Percentiles rank a stretch among this genome's conserved stretches.
These are phyloP conservation scores for Calamus simplicifolius DNA, from an alignment of 176 grass and related monocot genomes.

Conservation along the genomic window DNA sequence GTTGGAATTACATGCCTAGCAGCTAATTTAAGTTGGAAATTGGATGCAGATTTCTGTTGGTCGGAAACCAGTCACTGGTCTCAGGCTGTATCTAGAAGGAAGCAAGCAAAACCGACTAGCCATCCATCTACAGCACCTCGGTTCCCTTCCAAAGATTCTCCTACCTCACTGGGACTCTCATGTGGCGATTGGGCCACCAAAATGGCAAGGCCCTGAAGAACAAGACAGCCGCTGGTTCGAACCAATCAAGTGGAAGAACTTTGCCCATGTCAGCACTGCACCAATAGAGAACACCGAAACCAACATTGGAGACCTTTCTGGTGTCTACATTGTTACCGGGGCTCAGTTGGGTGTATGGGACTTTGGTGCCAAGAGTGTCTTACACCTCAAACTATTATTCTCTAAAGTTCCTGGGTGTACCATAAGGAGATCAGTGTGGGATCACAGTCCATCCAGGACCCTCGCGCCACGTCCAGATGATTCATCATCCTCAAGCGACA, in stretches of 20 bases:
- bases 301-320: constrained; percentile 82
- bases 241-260: constrained; percentile 95
- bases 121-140: constrained; percentile 91
- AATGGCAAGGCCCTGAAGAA: constrained; percentile 96
- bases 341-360: constrained; percentile 98
- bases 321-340: constrained; percentile 88
- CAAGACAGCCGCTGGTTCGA: constrained; percentile 99
- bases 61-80: constrained; percentile 81
- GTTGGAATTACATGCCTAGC: no score
- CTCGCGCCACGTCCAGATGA: constrained; percentile 43
- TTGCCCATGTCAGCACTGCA: constrained; percentile 90
- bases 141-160: constrained; percentile 86
- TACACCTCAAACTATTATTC: constrained; percentile 88
- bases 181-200: constrained; percentile 83
- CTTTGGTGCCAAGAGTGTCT: constrained; percentile 77
- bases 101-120: constrained; percentile 71
- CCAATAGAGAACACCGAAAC: constrained; percentile 86
- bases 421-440: constrained; percentile 96
- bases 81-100: constrained; percentile 78
- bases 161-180: constrained; percentile 87
- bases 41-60: constrained; percentile 79
- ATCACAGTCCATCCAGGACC: constrained; percentile 63
- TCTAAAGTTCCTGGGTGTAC: constrained; percentile 95
- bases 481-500: constrained; percentile 53
- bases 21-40: no score